Conservation (phyloP, 768 basidiomycete genomes). For the Boletus huronensis region DNA sequence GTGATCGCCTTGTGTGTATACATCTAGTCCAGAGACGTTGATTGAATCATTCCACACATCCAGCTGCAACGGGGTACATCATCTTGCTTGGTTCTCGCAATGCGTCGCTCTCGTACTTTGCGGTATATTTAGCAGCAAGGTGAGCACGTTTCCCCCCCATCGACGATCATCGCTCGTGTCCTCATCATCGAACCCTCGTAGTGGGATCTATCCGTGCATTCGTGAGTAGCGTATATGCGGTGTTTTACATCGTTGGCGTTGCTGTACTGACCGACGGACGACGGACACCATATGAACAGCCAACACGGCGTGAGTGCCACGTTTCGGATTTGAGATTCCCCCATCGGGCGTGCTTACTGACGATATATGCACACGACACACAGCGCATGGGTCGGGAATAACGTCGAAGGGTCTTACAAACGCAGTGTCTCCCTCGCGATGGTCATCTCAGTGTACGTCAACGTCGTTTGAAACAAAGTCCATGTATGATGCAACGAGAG, state of each 20-base stretch:
- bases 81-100: constrained; percentile 62
- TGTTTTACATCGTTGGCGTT: neutral
- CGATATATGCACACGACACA: neutral
- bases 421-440: constrained; percentile 68
- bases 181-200: constrained; percentile 17
- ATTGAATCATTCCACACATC: neutral
- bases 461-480: neutral
- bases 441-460: constrained; percentile 58
- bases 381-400: constrained; percentile 61
- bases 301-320: constrained; percentile 48
- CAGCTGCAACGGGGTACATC: constrained; percentile 63
- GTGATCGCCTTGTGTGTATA: neutral
- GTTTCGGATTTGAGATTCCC: neutral
- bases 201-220: constrained; percentile 74
- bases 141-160: constrained; percentile 27
- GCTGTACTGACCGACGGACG: neutral
- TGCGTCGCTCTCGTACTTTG: constrained; percentile 66
- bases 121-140: constrained; percentile 68
- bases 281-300: constrained; percentile 34
- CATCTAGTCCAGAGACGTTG: neutral
- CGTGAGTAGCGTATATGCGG: constrained; percentile 42
- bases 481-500: neutral
- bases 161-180: too few relatives aligned
- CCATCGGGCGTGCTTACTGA: neutral
- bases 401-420: constrained; percentile 74